These are phyloP conservation scores for Trichoderma sp. DNA, from an alignment of 2,329 filamentous ascomycete genomes.

Conservation along the genomic window DNA sequence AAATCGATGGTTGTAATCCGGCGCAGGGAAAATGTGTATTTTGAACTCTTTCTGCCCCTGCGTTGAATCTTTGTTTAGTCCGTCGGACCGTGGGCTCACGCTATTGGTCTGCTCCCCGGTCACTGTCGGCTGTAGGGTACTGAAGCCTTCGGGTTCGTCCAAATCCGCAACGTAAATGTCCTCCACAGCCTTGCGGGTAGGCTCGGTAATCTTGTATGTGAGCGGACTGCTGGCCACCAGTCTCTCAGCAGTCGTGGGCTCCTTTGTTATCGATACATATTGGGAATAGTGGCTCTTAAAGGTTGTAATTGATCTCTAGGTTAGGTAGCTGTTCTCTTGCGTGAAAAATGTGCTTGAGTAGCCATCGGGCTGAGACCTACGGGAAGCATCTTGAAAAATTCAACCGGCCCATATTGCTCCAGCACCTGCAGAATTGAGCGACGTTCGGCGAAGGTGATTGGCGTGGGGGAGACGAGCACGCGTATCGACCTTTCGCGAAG, in stretches of 20 bases:
- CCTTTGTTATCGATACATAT: slow-evolving; percentile 55
- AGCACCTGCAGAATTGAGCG: slow-evolving; percentile 58
- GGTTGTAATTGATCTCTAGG: slow-evolving; percentile 20
- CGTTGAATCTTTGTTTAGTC: slow-evolving; percentile 28
- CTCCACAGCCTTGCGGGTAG: slow-evolving; percentile 33
- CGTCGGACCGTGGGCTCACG: slow-evolving; percentile 29
- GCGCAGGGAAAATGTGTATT: slow-evolving; percentile 47
- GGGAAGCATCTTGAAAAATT: slow-evolving; percentile 53
- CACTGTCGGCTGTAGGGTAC: slow-evolving; percentile 20
- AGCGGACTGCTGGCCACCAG: slow-evolving; percentile 54
- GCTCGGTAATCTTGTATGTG: slow-evolving; percentile 47
- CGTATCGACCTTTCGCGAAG: slow-evolving; percentile 49
- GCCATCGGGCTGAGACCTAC: slow-evolving; percentile 27
- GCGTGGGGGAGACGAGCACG: slow-evolving; percentile 56
- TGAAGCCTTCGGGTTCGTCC: slow-evolving; percentile 31
- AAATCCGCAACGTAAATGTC: slow-evolving; percentile 43
- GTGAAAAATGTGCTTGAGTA: background rate
- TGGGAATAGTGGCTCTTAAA: slow-evolving; percentile 51
- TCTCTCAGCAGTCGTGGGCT: slow-evolving; percentile 43
- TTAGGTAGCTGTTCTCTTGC: background rate
- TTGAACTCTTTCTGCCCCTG: slow-evolving; percentile 44
- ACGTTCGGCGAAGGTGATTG: slow-evolving; percentile 57
- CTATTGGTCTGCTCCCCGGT: slow-evolving; percentile 5
- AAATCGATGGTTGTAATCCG: slow-evolving; percentile 47
- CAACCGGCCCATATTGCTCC: slow-evolving; percentile 53